Evolutionary conservation across 2,329 filamentous ascomycete species (phyloP), one percentile per base, ranked within the genome.

Genomic region (Colletotrichum sansevieriae): DNA sequence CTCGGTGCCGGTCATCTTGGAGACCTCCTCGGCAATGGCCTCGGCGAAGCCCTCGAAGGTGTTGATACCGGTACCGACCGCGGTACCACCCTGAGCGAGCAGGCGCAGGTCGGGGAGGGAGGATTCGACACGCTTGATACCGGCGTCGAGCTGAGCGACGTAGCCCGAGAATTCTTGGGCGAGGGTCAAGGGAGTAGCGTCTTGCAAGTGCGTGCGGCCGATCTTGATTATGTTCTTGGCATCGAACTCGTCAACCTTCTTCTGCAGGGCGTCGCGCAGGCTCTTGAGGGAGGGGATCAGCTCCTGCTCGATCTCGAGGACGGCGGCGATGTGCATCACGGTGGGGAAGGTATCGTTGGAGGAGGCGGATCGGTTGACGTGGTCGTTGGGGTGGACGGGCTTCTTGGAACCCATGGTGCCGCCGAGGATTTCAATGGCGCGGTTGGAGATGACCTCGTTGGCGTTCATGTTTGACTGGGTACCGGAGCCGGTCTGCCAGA

Each of bases 381-480:
- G 96, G 85, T 99, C 96, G 83, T 98, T 99, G 77, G 96, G 96
- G 85, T 99, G 96, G 72, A 99, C 96, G 33, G 96, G 96, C 87
- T 97, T 97, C 91, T 98, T 98, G 88, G 86, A 91, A 75, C 96
- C 96, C 93, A 94, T 97, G 73, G 87, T 88, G 76, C 96, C 96
- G 75, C 96, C 96, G 62, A 98, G 88, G 72, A 98, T 97, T 86
- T 98, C 95, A 82, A 98, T 98, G 73, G 96, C 96, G 73, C 96
- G 93, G 89, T 98, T 99, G 73, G 95, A 98, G 82, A 99, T 98
- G 82, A 99, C 96, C 82, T 99, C 96, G 86, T 99, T 99, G 80
- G 95, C 95, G 85, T 99, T 99, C 96, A 98, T 98, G 90, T 97
- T 98, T 81, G 95, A 98, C 87, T 98, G 96, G 35, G 96, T 98